phyloP scores from a whole-genome alignment of 1,284 basidiomycete genomes.

The Cryptococcus neoformans region DNA sequence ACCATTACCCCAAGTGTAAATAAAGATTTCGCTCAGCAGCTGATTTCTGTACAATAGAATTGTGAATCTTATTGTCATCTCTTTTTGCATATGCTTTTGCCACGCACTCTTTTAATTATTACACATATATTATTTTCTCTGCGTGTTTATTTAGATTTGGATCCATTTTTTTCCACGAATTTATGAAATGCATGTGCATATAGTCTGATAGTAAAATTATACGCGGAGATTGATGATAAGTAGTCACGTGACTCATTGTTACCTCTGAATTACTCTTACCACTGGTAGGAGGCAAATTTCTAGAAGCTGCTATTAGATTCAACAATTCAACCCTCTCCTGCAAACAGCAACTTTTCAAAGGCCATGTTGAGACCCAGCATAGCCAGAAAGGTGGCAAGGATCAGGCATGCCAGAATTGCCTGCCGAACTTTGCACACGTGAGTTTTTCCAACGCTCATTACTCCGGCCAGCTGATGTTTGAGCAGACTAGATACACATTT shows the following conservation, averaged over 20 bases:
- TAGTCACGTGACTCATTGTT: too few species aligned
- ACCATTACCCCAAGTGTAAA: slow-evolving; percentile 13
- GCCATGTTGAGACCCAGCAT: slow-evolving; percentile 20
- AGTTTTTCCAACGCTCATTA: neutral
- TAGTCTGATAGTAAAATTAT: neutral
- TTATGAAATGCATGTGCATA: slow-evolving; percentile 2
- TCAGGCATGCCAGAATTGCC: slow-evolving; percentile 2
- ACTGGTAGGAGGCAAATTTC: neutral
- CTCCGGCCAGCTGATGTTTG: too few species aligned
- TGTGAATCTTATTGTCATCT: neutral
- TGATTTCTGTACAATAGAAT: neutral
- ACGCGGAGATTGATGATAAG: too few species aligned
- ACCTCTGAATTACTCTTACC: neutral
- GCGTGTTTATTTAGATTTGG: neutral
- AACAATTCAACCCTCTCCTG: neutral
- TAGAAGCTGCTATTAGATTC: neutral
- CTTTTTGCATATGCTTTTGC: neutral
- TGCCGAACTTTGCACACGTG: slow-evolving; percentile 1
- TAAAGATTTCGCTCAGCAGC: neutral
- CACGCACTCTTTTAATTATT: neutral
- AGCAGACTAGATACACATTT: too few species aligned
- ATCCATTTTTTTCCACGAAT: too few species aligned
- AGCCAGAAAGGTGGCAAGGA: slow-evolving; percentile 12
- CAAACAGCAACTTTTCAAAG: neutral
- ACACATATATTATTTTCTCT: neutral